Conservation (phyloP, 345 rosid genomes). For the Citrus maxima region DNA sequence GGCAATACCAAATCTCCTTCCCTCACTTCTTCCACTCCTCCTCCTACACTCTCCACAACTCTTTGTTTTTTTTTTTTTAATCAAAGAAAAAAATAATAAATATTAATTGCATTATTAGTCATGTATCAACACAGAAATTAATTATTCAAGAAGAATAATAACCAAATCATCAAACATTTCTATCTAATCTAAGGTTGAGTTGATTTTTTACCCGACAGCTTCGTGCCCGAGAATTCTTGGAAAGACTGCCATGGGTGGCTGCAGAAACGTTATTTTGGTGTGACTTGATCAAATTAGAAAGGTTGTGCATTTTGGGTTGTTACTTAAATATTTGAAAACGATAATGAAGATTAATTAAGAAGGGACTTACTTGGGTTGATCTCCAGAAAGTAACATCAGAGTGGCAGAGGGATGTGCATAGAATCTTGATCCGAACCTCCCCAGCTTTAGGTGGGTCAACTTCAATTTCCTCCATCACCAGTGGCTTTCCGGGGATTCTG, state of each 20-base stretch:
- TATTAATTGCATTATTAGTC: background rate
- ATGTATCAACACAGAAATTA: too few relatives aligned
- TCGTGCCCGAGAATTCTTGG: constrained; percentile 78
- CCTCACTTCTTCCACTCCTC: constrained; percentile 44
- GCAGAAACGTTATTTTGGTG: background rate
- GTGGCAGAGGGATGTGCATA: constrained; percentile 77
- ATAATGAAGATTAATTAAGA: background rate
- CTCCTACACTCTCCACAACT: constrained; percentile 77
- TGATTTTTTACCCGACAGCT: constrained; percentile 57
- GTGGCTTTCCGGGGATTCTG: constrained; percentile 46
- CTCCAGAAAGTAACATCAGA: constrained; percentile 55
- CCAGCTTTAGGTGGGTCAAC: constrained; percentile 71
- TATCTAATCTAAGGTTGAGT: background rate
- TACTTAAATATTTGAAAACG: background rate
- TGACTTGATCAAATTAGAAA: background rate
- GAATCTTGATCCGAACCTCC: constrained; percentile 66
- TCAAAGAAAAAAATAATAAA: background rate
- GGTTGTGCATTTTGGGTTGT: background rate
- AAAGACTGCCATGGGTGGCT: constrained; percentile 44
- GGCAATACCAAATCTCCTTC: constrained; percentile 66
- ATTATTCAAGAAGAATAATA: too few relatives aligned
- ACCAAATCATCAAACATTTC: too few relatives aligned
- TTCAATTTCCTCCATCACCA: constrained; percentile 56
- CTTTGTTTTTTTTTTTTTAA: constrained; percentile 14
- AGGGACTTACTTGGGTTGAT: constrained; percentile 28